Conservation (phyloP, 2,329 filamentous ascomycete genomes). For the Canariomyces notabilis region DNA sequence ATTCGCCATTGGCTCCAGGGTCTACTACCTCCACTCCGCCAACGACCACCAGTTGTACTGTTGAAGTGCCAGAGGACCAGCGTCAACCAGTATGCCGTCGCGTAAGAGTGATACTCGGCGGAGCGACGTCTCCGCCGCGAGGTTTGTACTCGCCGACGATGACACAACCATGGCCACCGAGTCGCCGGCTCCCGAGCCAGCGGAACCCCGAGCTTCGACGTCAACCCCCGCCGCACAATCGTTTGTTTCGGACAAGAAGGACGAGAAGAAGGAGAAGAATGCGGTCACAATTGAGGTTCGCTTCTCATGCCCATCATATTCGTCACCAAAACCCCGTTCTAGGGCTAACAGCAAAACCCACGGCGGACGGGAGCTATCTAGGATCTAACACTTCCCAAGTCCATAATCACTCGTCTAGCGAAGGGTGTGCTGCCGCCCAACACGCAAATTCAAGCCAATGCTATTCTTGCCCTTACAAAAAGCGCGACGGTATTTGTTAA, state of each 20-base stretch:
- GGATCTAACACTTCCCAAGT: conserved; percentile 72
- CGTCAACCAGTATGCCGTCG: conserved; percentile 43
- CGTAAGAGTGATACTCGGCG: conserved; percentile 46
- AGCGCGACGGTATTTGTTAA: conserved; percentile 80
- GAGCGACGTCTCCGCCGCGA: conserved; percentile 44
- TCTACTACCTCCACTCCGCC: too few relatives aligned
- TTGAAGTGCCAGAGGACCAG: neutral
- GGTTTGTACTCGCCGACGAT: conserved; percentile 42
- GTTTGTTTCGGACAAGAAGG: conserved; percentile 22
- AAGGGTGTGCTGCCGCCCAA: conserved; percentile 76
- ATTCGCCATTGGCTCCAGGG: too few relatives aligned
- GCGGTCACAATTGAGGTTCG: conserved; percentile 50
- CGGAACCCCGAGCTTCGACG: conserved; percentile 23
- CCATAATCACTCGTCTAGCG: conserved; percentile 72
- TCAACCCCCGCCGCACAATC: conserved; percentile 20
- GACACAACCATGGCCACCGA: conserved; percentile 23
- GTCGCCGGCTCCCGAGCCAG: conserved; percentile 8
- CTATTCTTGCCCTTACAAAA: conserved; percentile 72
- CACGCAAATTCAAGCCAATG: conserved; percentile 79
- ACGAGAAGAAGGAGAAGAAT: conserved; percentile 32
- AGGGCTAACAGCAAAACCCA: too few relatives aligned
- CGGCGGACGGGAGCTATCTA: conserved; percentile 34
- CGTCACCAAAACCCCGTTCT: too few relatives aligned
- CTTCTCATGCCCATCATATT: neutral
- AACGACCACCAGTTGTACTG: too few relatives aligned